These are phyloP conservation scores for Chytriomyces sp. DNA, from an alignment of 192 early-diverging fungal species.

Conservation along the genomic window DNA sequence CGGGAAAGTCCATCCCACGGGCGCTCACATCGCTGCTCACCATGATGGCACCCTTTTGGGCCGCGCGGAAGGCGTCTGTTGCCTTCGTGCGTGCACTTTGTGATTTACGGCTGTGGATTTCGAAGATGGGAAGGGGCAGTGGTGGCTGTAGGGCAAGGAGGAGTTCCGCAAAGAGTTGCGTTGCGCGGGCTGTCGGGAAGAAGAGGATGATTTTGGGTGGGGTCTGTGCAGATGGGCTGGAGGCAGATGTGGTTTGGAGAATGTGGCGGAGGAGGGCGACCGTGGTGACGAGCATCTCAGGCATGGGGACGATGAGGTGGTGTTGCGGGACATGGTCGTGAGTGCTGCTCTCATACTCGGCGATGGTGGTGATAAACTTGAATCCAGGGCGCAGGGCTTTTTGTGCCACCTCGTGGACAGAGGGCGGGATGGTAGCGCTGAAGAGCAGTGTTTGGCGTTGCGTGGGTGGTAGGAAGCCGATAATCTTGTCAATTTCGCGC, in stretches of 20 bases:
- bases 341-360: conserved; percentile 76
- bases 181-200: conserved; percentile 71
- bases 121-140: conserved; percentile 21
- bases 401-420: conserved; percentile 57
- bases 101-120: conserved; percentile 72
- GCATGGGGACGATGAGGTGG: conserved; percentile 51
- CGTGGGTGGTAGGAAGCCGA: conserved; percentile 52
- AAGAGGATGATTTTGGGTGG: conserved; percentile 78
- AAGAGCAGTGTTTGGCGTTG: conserved; percentile 83
- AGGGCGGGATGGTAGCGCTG: conserved; percentile 76
- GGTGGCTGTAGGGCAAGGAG: conserved; percentile 38
- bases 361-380: conserved; percentile 78
- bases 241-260: not conserved
- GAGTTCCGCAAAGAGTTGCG: conserved; percentile 33
- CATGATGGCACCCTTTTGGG: conserved; percentile 62
- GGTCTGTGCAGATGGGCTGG: conserved; percentile 48
- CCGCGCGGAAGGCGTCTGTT: conserved; percentile 69
- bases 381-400: conserved; percentile 65
- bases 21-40: conserved; percentile 91
- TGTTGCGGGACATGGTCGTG: conserved; percentile 70
- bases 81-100: conserved; percentile 69
- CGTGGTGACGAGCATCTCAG: conserved; percentile 28
- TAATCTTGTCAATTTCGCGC: conserved; percentile 70
- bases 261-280: conserved; percentile 61
- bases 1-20: conserved; percentile 92